phyloP scores from a whole-genome alignment of 306 rosid species.

The Hylodesmum podocarpum region DNA sequence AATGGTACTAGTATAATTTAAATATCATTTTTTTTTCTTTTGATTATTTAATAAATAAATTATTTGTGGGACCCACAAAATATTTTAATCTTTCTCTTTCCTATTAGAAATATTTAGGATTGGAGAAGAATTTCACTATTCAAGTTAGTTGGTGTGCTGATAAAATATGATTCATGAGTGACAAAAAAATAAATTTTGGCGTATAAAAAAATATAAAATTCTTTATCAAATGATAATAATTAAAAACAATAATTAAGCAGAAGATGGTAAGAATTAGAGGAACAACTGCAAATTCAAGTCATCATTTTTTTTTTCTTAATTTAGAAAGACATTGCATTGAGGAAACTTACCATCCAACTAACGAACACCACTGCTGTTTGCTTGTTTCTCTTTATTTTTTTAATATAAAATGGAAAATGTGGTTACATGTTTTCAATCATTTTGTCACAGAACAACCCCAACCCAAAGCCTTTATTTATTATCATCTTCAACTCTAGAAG shows the following conservation, averaged over 20 bases:
- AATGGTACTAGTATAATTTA: not conserved
- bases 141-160: no score
- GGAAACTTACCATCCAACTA: slow-evolving; percentile 19
- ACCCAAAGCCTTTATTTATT: not conserved
- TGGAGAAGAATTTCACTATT: no score
- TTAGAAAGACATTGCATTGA: slow-evolving; percentile 19
- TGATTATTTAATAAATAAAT: not conserved
- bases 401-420: not conserved
- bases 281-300: not conserved
- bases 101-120: no score
- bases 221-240: not conserved
- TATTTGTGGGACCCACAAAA: no score
- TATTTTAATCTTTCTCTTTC: no score
- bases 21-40: not conserved
- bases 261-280: not conserved
- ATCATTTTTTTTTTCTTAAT: not conserved
- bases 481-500: not conserved
- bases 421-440: slow-evolving; percentile 11
- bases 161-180: no score
- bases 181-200: no score
- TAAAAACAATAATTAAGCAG: not conserved
- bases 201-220: not conserved
- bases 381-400: not conserved
- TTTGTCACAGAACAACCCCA: not conserved
- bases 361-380: not conserved